Conservation (phyloP, 2,329 filamentous ascomycete genomes). For the Monilinia fructicola region DNA sequence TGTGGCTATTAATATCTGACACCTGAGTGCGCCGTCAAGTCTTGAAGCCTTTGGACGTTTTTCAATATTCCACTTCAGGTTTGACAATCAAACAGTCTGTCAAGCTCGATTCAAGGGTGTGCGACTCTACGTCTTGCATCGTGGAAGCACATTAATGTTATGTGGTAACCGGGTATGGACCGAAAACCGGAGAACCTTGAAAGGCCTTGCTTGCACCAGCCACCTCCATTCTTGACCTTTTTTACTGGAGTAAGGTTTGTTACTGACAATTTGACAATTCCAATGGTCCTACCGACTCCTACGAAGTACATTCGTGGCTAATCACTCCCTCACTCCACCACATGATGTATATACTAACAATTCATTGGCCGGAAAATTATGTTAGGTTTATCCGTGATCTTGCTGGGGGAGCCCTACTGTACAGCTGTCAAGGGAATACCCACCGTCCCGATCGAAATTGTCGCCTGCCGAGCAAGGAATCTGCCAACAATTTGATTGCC, state of each 20-base stretch:
- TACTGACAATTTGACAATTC: not conserved
- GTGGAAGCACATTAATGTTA: not conserved
- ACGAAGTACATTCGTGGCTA: not conserved
- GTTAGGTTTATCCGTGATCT: not conserved
- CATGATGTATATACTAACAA: not conserved
- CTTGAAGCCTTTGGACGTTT: too few relatives aligned
- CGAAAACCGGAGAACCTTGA: conserved; percentile 11
- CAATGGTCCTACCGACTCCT: not conserved
- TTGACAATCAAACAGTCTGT: too few relatives aligned
- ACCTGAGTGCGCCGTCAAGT: too few relatives aligned
- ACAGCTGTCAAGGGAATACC: not conserved
- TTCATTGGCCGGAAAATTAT: conserved; percentile 11
- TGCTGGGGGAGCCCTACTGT: not conserved
- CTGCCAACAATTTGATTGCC: not conserved
- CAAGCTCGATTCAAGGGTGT: too few relatives aligned
- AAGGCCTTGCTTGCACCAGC: conserved; percentile 7
- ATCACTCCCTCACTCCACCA: not conserved
- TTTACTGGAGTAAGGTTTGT: too few relatives aligned
- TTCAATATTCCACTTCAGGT: too few relatives aligned
- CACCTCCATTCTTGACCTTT: conserved; percentile 13
- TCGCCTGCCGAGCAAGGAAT: not conserved
- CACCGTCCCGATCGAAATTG: not conserved
- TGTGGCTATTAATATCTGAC: too few relatives aligned
- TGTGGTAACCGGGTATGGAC: not conserved
- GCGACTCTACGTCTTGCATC: too few relatives aligned